Evolutionary conservation across 106 monocot species (phyloP).

Genomic region (Dendrobium huoshanense): DNA sequence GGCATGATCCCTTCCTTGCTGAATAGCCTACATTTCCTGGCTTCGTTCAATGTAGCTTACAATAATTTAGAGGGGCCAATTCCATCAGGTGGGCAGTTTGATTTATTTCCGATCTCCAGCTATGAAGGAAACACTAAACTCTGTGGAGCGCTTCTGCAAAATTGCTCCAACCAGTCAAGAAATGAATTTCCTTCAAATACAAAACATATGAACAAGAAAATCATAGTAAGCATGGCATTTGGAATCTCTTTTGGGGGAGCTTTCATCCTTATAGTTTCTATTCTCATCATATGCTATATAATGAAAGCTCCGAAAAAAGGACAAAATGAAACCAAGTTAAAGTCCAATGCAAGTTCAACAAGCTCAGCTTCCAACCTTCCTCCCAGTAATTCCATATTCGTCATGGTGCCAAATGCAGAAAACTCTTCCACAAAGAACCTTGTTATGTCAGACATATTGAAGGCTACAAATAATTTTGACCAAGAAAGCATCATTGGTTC

Average conservation of each 20-base stretch:
- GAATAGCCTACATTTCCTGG: constrained; percentile 5
- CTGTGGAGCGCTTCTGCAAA: not conserved
- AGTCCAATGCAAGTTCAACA: not conserved
- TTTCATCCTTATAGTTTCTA: not conserved
- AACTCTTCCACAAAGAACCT: not conserved
- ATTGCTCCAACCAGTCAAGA: constrained; percentile 4
- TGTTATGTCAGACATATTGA: constrained; percentile 1
- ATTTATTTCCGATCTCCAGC: constrained; percentile 5
- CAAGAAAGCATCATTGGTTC: constrained; percentile 10
- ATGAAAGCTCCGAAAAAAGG: not conserved
- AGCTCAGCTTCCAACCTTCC: constrained; percentile 2
- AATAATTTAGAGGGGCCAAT: constrained; percentile 8
- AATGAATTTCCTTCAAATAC: not conserved
- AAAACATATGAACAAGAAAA: constrained; percentile 1
- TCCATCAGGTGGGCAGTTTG: constrained; percentile 7
- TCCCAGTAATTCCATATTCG: not conserved
- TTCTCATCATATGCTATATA: not conserved
- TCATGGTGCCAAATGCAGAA: not conserved
- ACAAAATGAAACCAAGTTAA: not conserved
- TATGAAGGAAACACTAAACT: constrained; percentile 11
- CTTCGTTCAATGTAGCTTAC: constrained; percentile 6
- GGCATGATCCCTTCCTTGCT: constrained; percentile 13
- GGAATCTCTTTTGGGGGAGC: constrained; percentile 6
- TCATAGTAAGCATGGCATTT: not conserved
- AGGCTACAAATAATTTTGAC: constrained; percentile 10